Evolutionary conservation across 805 yeast species (phyloP).

Genomic region (Sugiyamaella mastotermitis): DNA sequence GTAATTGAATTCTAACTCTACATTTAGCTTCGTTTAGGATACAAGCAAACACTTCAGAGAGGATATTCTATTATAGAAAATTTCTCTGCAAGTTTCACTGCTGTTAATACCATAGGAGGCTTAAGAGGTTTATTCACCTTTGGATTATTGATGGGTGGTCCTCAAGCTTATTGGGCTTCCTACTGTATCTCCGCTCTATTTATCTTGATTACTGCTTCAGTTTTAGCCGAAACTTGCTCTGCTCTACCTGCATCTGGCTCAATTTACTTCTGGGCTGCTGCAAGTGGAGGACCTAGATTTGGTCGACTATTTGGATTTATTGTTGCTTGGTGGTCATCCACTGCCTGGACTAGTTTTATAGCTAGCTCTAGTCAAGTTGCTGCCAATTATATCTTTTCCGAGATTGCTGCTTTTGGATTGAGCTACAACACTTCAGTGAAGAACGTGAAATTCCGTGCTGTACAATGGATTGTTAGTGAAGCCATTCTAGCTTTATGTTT

Average conservation of each 20-base stretch:
- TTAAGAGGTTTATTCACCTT: conserved; percentile 12
- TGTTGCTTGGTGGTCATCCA: conserved; percentile 23
- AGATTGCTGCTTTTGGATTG: conserved; percentile 16
- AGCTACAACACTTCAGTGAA: conserved; percentile 9
- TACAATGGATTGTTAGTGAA: conserved; percentile 22
- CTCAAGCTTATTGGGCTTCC: conserved; percentile 21
- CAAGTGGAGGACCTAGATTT: conserved; percentile 17
- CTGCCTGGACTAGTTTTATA: conserved; percentile 23
- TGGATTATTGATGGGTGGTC: conserved; percentile 21
- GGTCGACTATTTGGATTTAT: conserved; percentile 20
- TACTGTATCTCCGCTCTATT: conserved; percentile 14
- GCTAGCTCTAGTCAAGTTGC: conserved; percentile 17
- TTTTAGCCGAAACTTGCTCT: conserved; percentile 21
- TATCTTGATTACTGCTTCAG: conserved; percentile 19
- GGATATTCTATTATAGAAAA: conserved; percentile 16
- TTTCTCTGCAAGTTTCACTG: conserved; percentile 18
- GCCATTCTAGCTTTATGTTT: conserved; percentile 14
- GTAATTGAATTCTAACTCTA: conserved; percentile 7
- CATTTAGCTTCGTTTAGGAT: conserved; percentile 15
- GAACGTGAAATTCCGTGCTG: conserved; percentile 20
- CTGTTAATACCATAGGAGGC: conserved; percentile 15
- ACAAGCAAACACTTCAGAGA: conserved; percentile 16
- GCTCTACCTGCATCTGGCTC: conserved; percentile 24
- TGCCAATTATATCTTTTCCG: conserved; percentile 18
- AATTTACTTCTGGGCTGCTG: conserved; percentile 23